Evolutionary conservation across 805 yeast species (phyloP).

Genomic region (Starmerella khaoyaiensis): DNA sequence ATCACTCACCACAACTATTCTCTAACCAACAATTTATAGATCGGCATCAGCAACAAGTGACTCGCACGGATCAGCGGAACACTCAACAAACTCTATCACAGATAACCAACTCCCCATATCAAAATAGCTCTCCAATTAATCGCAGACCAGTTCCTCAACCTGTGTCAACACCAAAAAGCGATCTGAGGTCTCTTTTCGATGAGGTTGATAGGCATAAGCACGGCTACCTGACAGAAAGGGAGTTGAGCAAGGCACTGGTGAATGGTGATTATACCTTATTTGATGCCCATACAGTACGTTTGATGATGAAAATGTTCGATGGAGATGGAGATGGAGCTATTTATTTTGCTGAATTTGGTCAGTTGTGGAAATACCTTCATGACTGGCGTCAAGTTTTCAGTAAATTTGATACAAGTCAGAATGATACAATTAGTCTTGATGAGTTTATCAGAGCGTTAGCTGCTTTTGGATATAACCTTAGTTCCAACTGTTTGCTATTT

Average conservation of each 20-base stretch:
- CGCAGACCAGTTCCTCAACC: not conserved
- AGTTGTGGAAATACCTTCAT: conserved; percentile 53
- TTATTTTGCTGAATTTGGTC: conserved; percentile 48
- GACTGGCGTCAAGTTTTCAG: conserved; percentile 55
- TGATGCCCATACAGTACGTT: conserved; percentile 43
- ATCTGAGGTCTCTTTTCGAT: conserved; percentile 40
- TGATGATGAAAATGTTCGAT: conserved; percentile 54
- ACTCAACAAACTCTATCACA: not conserved
- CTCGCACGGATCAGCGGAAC: not conserved
- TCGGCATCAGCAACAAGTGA: not conserved
- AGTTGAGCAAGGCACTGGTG: conserved; percentile 44
- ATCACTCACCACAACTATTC: not conserved
- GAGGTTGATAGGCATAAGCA: conserved; percentile 42
- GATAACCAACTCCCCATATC: not conserved
- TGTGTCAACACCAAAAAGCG: conserved; percentile 5
- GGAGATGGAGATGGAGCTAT: conserved; percentile 35
- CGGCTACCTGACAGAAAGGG: conserved; percentile 44
- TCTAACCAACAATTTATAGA: not conserved
- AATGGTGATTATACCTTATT: conserved; percentile 55
- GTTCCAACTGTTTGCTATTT: conserved; percentile 43
- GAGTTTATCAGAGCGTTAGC: conserved; percentile 50
- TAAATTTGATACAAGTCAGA: conserved; percentile 45
- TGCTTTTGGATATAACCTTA: conserved; percentile 53
- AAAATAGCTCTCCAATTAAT: not conserved
- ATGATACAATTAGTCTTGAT: conserved; percentile 49